These are phyloP conservation scores for Alectoria sarmentosa DNA, from an alignment of 495 filamentous ascomycete genomes.

Conservation along the genomic window DNA sequence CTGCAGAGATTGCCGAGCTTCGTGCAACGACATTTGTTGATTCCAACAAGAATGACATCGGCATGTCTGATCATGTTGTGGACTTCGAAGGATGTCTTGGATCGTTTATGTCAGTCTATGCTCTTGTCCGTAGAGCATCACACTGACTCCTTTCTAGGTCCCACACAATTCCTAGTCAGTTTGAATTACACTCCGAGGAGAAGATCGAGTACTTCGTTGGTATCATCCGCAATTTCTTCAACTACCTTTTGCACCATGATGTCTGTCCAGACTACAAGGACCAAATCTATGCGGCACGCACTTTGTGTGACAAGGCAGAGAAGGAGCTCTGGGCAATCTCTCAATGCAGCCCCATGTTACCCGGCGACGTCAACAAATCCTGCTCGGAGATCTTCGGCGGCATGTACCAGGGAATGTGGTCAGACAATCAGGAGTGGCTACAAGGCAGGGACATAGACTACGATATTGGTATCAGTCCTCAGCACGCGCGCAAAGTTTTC, in stretches of 20 bases:
- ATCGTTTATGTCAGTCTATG: constrained; percentile 62
- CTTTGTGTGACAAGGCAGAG: constrained; percentile 59
- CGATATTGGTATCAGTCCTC: constrained; percentile 31
- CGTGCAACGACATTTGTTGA: constrained; percentile 52
- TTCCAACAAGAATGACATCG: constrained; percentile 37
- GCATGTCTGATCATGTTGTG: constrained; percentile 53
- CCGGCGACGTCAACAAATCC: constrained; percentile 69
- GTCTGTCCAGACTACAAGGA: constrained; percentile 75
- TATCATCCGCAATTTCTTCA: constrained; percentile 78
- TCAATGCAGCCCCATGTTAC: constrained; percentile 44
- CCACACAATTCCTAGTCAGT: constrained; percentile 41
- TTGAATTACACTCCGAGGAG: constrained; percentile 40
- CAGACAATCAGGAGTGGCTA: constrained; percentile 33
- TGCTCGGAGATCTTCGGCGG: constrained; percentile 55
- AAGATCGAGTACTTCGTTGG: constrained; percentile 46
- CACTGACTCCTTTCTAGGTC: constrained; percentile 28
- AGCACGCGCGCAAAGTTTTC: constrained; percentile 39
- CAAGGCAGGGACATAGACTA: constrained; percentile 23
- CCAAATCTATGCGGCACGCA: constrained; percentile 58
- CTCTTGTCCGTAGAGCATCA: not conserved
- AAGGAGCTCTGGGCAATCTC: constrained; percentile 55
- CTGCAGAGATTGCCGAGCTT: constrained; percentile 55
- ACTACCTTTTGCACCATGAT: constrained; percentile 75
- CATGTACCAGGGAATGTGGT: constrained; percentile 34
- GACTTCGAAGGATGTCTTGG: constrained; percentile 73